A percentile compares a stretch with the other conserved stretches of the same genome.
Conservation (phyloP, 2,329 filamentous ascomycete species). For the Penicillium hesseltinei region DNA sequence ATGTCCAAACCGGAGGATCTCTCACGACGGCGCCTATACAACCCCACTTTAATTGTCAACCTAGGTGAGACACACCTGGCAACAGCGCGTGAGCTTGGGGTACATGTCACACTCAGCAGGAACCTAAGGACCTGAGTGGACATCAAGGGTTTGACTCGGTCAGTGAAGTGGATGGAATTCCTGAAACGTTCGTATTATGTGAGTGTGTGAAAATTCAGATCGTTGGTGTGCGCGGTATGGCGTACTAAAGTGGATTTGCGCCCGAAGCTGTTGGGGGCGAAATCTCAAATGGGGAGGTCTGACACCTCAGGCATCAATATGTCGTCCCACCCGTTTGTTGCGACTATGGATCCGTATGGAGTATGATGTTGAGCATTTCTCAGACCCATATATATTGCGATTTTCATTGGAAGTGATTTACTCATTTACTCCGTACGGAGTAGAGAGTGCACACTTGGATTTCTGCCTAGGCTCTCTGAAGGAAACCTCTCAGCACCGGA, state of each 20-base stretch:
- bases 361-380: neutral
- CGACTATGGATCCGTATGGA: neutral
- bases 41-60: conserved; percentile 54
- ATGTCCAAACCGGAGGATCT: conserved; percentile 53
- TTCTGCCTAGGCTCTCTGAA: neutral
- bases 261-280: conserved; percentile 54
- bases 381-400: neutral
- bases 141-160: conserved; percentile 57
- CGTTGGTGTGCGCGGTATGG: conserved; percentile 55
- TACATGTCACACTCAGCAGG: conserved; percentile 43
- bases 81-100: conserved; percentile 51
- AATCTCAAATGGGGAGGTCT: conserved; percentile 44
- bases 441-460: neutral
- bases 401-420: neutral
- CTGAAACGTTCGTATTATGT: conserved; percentile 53
- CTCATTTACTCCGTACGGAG: neutral
- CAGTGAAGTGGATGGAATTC: conserved; percentile 58
- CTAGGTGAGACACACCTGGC: conserved; percentile 49
- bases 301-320: neutral
- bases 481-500: conserved; percentile 16
- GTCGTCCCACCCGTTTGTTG: neutral
- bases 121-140: conserved; percentile 48
- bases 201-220: conserved; percentile 51
- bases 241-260: conserved; percentile 43
- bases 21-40: conserved; percentile 55